Evolutionary conservation across 2,329 filamentous ascomycete species (phyloP).

Genomic region (Aurifilum marmelostoma): DNA sequence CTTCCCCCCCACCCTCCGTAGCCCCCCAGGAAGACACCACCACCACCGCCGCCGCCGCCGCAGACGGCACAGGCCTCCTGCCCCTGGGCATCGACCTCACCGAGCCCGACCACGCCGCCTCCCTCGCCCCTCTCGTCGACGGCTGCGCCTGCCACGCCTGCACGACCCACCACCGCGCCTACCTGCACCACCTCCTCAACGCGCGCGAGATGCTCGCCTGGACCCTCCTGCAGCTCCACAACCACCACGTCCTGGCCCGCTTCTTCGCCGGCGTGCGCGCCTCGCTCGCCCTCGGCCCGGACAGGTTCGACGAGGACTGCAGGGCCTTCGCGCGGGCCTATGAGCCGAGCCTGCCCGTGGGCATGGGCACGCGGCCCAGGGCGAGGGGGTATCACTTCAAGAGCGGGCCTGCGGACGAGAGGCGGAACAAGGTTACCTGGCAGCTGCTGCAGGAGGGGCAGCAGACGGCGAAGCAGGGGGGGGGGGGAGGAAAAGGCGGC

Average conservation of each 20-base stretch:
- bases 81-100: slow-evolving; percentile 82
- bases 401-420: slow-evolving; percentile 65
- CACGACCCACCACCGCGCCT: slow-evolving; percentile 81
- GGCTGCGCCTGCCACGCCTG: slow-evolving; percentile 84
- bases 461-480: slow-evolving; percentile 35
- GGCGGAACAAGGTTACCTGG: slow-evolving; percentile 71
- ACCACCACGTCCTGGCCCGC: slow-evolving; percentile 69
- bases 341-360: slow-evolving; percentile 70
- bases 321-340: slow-evolving; percentile 58
- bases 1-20: slow-evolving; percentile 60
- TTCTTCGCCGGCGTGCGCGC: slow-evolving; percentile 76
- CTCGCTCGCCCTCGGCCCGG: slow-evolving; percentile 60
- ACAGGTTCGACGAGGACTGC: slow-evolving; percentile 60
- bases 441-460: slow-evolving; percentile 55
- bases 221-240: slow-evolving; percentile 91
- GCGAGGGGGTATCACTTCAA: slow-evolving; percentile 83
- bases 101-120: slow-evolving; percentile 61
- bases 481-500: slow-evolving; percentile 42
- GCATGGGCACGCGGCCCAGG: slow-evolving; percentile 77
- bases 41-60: not conserved
- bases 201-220: slow-evolving; percentile 98
- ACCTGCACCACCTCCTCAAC: slow-evolving; percentile 81
- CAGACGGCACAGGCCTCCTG: slow-evolving; percentile 31
- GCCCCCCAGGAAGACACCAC: not conserved
- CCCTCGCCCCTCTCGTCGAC: slow-evolving; percentile 63